These are phyloP conservation scores for Aspergillus panamensis DNA, from an alignment of 495 filamentous ascomycete genomes.

Conservation along the genomic window DNA sequence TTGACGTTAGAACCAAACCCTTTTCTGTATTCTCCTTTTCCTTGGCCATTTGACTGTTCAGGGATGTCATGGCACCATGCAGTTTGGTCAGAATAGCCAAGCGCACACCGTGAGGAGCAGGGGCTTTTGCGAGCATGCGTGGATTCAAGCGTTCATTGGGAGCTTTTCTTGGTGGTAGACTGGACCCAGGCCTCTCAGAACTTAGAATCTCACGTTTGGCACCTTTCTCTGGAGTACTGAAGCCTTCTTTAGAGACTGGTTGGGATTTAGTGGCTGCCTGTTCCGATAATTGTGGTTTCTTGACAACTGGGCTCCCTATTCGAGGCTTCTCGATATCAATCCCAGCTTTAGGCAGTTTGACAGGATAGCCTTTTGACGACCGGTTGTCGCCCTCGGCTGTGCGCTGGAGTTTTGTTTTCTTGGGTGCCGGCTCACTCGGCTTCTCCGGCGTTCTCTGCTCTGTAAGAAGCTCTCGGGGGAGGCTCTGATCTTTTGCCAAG, in stretches of 20 bases:
- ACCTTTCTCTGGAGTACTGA: not conserved
- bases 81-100: slow-evolving; percentile 65
- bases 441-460: not conserved
- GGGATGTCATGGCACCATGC: slow-evolving; percentile 65
- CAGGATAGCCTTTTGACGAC: not conserved
- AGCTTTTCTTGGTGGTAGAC: slow-evolving; percentile 34
- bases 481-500: slow-evolving; percentile 3
- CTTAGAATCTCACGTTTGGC: slow-evolving; percentile 9
- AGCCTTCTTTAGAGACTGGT: not conserved
- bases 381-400: not conserved
- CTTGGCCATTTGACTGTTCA: slow-evolving; percentile 57
- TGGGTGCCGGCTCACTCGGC: slow-evolving; percentile 8
- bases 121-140: slow-evolving; percentile 67
- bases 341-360: not conserved
- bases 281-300: slow-evolving; percentile 5
- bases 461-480: slow-evolving; percentile 1
- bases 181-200: slow-evolving; percentile 27
- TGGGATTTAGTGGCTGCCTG: not conserved
- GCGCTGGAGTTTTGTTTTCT: slow-evolving; percentile 17
- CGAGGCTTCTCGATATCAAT: not conserved
- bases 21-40: slow-evolving; percentile 53
- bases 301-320: not conserved
- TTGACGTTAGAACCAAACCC: slow-evolving; percentile 56
- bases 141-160: slow-evolving; percentile 66
- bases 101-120: slow-evolving; percentile 66